Percentiles rank a stretch among this genome's conserved stretches.
phyloP scores from a whole-genome alignment of 306 rosid genomes.

The Casuarina equisetifolia region DNA sequence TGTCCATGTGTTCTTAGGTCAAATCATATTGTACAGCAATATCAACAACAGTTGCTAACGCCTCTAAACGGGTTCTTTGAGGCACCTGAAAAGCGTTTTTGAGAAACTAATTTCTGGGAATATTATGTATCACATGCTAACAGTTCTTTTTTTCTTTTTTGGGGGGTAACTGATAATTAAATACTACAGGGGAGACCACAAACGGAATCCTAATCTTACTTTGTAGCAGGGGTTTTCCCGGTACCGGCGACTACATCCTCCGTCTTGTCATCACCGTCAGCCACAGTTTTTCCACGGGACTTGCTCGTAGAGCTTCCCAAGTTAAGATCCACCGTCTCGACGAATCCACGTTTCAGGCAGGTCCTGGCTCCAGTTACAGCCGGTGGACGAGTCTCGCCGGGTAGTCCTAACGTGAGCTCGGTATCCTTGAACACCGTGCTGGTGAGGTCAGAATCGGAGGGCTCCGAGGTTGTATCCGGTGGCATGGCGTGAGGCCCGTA shows the following conservation, averaged over 20 bases:
- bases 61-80: background rate
- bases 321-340: slow-evolving; percentile 20
- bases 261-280: background rate
- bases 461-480: background rate
- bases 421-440: slow-evolving; percentile 28
- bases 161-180: too few relatives aligned
- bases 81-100: background rate
- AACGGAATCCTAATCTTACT: slow-evolving; percentile 10
- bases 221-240: slow-evolving; percentile 13
- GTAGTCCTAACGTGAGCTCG: slow-evolving; percentile 32
- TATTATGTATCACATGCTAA: too few relatives aligned
- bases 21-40: background rate
- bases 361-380: background rate
- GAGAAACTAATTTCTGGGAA: too few relatives aligned
- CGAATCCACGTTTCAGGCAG: slow-evolving; percentile 24
- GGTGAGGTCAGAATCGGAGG: background rate
- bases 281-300: background rate
- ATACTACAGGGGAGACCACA: background rate
- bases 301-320: background rate
- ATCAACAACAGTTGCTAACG: background rate
- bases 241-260: background rate
- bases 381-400: slow-evolving; percentile 10
- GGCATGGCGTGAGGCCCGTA: background rate
- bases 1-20: too few relatives aligned
- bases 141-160: too few relatives aligned